These are phyloP conservation scores for Nigrospora sphaerica DNA, from an alignment of 2,329 filamentous ascomycete genomes.

Conservation along the genomic window DNA sequence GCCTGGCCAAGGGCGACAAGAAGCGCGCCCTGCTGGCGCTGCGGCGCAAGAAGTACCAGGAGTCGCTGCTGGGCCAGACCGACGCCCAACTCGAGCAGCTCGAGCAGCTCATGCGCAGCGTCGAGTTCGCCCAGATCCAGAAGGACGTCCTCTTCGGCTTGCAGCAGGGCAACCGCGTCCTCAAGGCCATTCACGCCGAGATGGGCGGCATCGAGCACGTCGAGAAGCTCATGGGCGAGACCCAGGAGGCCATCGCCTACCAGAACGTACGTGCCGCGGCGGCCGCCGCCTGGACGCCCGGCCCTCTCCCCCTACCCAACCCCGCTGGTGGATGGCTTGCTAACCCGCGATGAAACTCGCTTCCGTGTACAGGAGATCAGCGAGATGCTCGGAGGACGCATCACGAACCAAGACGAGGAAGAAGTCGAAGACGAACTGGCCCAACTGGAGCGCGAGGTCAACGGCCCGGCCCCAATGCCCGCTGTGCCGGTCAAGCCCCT, in stretches of 20 bases:
- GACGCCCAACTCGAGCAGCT: conserved; percentile 91
- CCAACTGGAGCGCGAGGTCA: conserved; percentile 61
- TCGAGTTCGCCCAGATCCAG: conserved; percentile 94
- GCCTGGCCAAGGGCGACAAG: conserved; percentile 75
- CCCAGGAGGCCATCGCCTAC: conserved; percentile 83
- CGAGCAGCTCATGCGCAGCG: conserved; percentile 77
- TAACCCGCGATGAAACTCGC: no score
- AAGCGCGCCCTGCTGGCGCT: conserved; percentile 77
- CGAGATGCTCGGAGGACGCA: conserved; percentile 79
- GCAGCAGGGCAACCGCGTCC: conserved; percentile 82
- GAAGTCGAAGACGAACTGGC: conserved; percentile 95
- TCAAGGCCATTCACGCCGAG: conserved; percentile 87
- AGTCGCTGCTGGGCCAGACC: conserved; percentile 79
- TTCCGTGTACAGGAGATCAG: conserved; percentile 65
- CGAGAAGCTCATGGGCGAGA: conserved; percentile 92
- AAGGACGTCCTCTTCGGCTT: conserved; percentile 93
- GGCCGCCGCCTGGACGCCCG: no score
- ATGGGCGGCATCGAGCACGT: conserved; percentile 94
- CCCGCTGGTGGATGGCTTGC: no score
- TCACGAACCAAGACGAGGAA: conserved; percentile 93
- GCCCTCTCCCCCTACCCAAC: no score
- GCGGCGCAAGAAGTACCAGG: conserved; percentile 94
- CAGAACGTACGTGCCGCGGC: conserved; percentile 57
- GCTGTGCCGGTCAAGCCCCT: conserved; percentile 18
- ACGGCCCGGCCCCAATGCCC: conserved; percentile 15